Conservation (phyloP, 2,329 filamentous ascomycete species). For the Sporothrix protearum region DNA sequence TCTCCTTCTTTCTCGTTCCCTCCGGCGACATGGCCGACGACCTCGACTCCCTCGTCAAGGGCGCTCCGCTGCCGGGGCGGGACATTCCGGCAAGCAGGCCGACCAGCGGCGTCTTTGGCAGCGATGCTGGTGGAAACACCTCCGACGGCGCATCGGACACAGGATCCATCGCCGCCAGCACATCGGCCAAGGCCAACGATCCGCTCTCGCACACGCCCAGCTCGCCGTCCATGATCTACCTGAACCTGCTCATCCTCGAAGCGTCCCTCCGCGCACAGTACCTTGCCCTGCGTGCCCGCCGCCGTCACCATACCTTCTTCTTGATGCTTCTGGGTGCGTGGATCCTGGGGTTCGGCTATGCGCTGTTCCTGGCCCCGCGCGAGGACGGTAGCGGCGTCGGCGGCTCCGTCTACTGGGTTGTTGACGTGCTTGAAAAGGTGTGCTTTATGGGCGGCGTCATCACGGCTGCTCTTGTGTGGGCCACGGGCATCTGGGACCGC, state of each 20-base stretch:
- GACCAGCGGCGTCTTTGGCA: slow-evolving; percentile 30
- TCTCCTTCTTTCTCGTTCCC: neutral
- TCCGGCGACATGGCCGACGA: slow-evolving; percentile 54
- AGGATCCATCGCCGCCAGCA: slow-evolving; percentile 44
- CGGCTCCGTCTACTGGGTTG: slow-evolving; percentile 92
- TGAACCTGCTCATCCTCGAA: slow-evolving; percentile 96
- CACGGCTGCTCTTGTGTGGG: slow-evolving; percentile 84
- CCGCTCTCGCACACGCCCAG: slow-evolving; percentile 80
- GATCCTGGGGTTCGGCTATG: slow-evolving; percentile 82
- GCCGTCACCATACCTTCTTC: slow-evolving; percentile 91
- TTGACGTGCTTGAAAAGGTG: slow-evolving; percentile 86
- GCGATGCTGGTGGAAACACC: neutral
- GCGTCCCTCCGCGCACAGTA: slow-evolving; percentile 90
- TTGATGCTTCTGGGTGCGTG: slow-evolving; percentile 74
- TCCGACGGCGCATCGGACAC: slow-evolving; percentile 1
- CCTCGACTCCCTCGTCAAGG: slow-evolving; percentile 90
- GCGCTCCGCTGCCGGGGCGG: slow-evolving; percentile 64
- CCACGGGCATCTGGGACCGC: slow-evolving; percentile 92
- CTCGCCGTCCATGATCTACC: slow-evolving; percentile 91
- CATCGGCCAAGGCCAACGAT: slow-evolving; percentile 54
- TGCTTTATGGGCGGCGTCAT: slow-evolving; percentile 88
- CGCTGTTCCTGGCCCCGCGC: slow-evolving; percentile 89
- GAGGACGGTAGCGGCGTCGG: slow-evolving; percentile 90
- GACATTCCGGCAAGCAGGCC: slow-evolving; percentile 44
- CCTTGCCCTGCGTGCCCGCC: slow-evolving; percentile 79